Base-by-base conservation (phyloP, 2,329 filamentous ascomycete genomes). In the Exophiala lecanii-corni region DNA sequence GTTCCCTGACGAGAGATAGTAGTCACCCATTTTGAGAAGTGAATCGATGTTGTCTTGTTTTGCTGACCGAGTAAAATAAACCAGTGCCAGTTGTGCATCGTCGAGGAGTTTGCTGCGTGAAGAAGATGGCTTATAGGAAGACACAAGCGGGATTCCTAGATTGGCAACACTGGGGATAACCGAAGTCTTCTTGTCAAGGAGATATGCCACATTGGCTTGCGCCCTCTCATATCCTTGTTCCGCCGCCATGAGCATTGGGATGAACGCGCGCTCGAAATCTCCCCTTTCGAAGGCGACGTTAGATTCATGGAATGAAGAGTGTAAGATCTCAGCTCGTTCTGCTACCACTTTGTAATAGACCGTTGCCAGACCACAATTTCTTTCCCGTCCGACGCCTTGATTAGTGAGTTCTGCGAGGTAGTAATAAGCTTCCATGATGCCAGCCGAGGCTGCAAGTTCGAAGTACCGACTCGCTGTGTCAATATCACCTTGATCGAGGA, bases 11-110 rank as follows among this genome's bases (percentile, higher is more conserved):
- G 79, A 68, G 21, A 94, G 81, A 63, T 98, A 97, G 65, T 97
- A 97, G 66, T 98, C 94, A 28, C 92, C 92, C 85, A 97, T 95
- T 68, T 98, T 98, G 53, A 98, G 86, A 50, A 95, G 75, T 0
- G 89, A 86, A 65, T 98, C 92, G 34, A 94, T 84, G 54, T 98
- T 98, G 35, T 82, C 78, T 62, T 98, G 94, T 54, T 88, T 86
- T 2, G 92, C 89, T 7, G 91, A 96, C 25, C 92, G 81, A 1
- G 91, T 96, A 87, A 89, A 98, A 67, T 95, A 92, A 25, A 94
- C 82, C 37, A 98, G 74, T 1, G 89, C 89, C 2, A 95, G 66
- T 2, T 73, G 70, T 1, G 79, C 70, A 28, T 56, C 49, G 59
- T 84, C 79, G 37, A 71, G 69, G 16, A 82, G 66, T 19, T 78